These are phyloP conservation scores for Asterochloris sp. DNA, from an alignment of 139 green algal species.

Conservation along the genomic window DNA sequence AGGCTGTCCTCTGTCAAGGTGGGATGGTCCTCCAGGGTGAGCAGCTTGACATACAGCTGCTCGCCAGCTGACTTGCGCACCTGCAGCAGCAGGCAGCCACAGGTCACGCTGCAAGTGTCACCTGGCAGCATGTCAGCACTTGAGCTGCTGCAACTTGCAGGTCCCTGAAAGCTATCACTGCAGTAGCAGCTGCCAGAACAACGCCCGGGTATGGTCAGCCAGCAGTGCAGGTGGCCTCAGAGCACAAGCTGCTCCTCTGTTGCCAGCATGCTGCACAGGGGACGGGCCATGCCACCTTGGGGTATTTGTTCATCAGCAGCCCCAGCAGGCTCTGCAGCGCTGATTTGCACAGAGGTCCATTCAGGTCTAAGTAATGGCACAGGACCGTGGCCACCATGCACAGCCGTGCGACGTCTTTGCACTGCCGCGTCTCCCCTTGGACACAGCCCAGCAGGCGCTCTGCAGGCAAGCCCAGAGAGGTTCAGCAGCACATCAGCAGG, in stretches of 20 bases:
- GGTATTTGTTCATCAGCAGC: conserved; percentile 60
- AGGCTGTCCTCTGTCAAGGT: conserved; percentile 7
- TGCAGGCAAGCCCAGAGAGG: neutral
- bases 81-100: conserved; percentile 15
- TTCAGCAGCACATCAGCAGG: neutral
- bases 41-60: conserved; percentile 78
- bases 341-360: conserved; percentile 14
- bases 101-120: neutral
- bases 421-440: conserved; percentile 47
- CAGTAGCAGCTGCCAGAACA: too few relatives aligned
- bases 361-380: conserved; percentile 37
- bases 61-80: conserved; percentile 73
- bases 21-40: conserved; percentile 48
- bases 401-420: conserved; percentile 63
- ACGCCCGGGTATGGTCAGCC: too few relatives aligned
- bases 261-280: neutral
- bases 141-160: too few relatives aligned
- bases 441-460: conserved; percentile 40
- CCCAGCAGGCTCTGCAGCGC: conserved; percentile 58
- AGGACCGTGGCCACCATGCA: conserved; percentile 45
- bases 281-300: conserved; percentile 36
- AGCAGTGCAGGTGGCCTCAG: neutral
- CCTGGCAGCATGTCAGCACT: neutral
- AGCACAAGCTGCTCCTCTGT: neutral
- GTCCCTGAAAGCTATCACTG: too few relatives aligned